Evolutionary conservation across 1,284 basidiomycete species (phyloP), one percentile per base, ranked within the genome.

Genomic region (Leccinum fallax): DNA sequence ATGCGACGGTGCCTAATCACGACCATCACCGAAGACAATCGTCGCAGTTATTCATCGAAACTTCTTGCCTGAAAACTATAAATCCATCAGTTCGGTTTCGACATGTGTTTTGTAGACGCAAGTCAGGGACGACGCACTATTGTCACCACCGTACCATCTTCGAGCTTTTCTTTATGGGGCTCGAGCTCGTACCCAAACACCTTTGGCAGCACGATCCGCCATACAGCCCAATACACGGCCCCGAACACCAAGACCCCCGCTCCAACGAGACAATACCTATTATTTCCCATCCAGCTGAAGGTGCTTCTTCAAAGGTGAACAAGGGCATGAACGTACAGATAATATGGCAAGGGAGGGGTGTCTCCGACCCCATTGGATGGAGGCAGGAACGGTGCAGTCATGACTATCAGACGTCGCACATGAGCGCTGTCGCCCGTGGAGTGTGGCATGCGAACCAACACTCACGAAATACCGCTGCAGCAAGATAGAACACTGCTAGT

Each of bases 261-360:
- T 5, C 83, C 84, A 5, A 86, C 82, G 3, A 87, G 74, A 63
- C 82, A 84, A 69, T 86, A 85, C 59, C 83, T 84, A 53, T 21
- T 28, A 32, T 63, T 52, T 51, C 15, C 5, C 34, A 10, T 13
- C 30, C n/a, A 21, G 30, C 7, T 53, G 10, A 53, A 3, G 46
- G n/a, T 15, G 4, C 6, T 30, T 21, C 21, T 21, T n/a, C 30
- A 10, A 49, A 26, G 21, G 21, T 21, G 21, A 48, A 5, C 13
- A 48, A 13, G n/a, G 13, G 26, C 15, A 28, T 28, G 30, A 0
- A 72, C 80, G 26, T 61, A 85, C 78, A 87, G 67, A 66, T 85
- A 87, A 65, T 86, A 86, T 3, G 85, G 83, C 40, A 87, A 68
- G 6, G 84, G 85, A 3, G 84, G 85, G 0, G 84, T 85, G 64